phyloP scores from a whole-genome alignment of 768 basidiomycete species.

The Boletus pseudopeckii region DNA sequence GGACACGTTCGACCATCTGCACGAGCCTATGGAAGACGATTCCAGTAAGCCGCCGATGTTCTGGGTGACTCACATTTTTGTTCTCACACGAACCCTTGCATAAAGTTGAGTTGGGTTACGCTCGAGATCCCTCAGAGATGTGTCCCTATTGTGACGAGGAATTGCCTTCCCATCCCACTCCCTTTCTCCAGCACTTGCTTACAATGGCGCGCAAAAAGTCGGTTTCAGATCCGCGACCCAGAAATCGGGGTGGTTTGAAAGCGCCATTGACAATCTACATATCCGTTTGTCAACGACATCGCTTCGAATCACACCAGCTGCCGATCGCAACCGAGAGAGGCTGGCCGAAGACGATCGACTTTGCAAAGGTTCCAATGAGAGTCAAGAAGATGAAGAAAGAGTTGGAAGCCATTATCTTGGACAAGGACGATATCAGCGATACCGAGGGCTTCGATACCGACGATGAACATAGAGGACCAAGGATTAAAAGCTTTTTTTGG shows the following conservation, averaged over 20 bases:
- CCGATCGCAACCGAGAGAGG: slow-evolving; percentile 68
- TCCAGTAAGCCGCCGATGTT: slow-evolving; percentile 34
- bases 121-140: slow-evolving; percentile 59
- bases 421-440: slow-evolving; percentile 33
- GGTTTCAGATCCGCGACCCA: slow-evolving; percentile 56
- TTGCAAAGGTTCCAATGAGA: slow-evolving; percentile 50
- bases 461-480: slow-evolving; percentile 19
- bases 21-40: slow-evolving; percentile 36
- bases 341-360: slow-evolving; percentile 77
- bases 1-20: slow-evolving; percentile 9
- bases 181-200: slow-evolving; percentile 54
- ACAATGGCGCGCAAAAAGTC: slow-evolving; percentile 52
- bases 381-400: slow-evolving; percentile 47
- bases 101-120: slow-evolving; percentile 50
- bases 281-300: slow-evolving; percentile 71
- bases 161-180: slow-evolving; percentile 61
- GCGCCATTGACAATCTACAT: slow-evolving; percentile 54
- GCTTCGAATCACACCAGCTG: slow-evolving; percentile 69
- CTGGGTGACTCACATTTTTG: background rate
- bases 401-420: slow-evolving; percentile 51
- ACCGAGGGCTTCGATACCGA: slow-evolving; percentile 12
- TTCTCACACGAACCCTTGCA: background rate
- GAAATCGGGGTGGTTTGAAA: slow-evolving; percentile 63
- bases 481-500: slow-evolving; percentile 63
- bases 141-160: slow-evolving; percentile 81